phyloP scores from a whole-genome alignment of 1,284 basidiomycete species.

The Ganoderma lingzhi region DNA sequence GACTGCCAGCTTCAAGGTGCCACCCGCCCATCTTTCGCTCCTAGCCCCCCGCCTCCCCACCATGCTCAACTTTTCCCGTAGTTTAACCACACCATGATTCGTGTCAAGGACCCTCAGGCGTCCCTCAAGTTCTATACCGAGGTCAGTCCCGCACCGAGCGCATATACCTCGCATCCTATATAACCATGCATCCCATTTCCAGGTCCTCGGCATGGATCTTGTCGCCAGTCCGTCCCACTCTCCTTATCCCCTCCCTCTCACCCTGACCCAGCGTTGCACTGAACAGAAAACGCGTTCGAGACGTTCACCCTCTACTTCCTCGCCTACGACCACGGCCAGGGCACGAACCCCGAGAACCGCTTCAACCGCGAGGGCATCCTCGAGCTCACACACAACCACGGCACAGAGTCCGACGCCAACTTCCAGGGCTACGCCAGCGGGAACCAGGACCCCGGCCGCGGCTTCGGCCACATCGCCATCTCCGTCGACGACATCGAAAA shows the following conservation, averaged over 20 bases:
- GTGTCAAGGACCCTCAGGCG: constrained; percentile 87
- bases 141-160: constrained; percentile 39
- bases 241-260: constrained; percentile 8
- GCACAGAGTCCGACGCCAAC: constrained; percentile 81
- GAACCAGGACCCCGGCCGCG: constrained; percentile 83
- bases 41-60: background rate
- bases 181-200: constrained; percentile 8
- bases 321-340: constrained; percentile 69
- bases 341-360: constrained; percentile 51
- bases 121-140: constrained; percentile 83
- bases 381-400: constrained; percentile 91
- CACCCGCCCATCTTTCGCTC: background rate
- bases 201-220: constrained; percentile 90
- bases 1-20: constrained; percentile 71
- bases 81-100: constrained; percentile 93
- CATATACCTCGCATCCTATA: background rate
- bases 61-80: constrained; percentile 38
- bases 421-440: constrained; percentile 87
- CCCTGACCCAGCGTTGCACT: constrained; percentile 2
- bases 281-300: constrained; percentile 55
- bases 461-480: constrained; percentile 91
- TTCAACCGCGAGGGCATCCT: constrained; percentile 81
- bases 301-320: constrained; percentile 88
- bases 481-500: constrained; percentile 85
- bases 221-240: constrained; percentile 56